Percentiles rank a stretch among this genome's conserved stretches.
These are phyloP conservation scores for Colletotrichum sp. DNA, from an alignment of 2,329 filamentous ascomycete species.

Conservation along the genomic window DNA sequence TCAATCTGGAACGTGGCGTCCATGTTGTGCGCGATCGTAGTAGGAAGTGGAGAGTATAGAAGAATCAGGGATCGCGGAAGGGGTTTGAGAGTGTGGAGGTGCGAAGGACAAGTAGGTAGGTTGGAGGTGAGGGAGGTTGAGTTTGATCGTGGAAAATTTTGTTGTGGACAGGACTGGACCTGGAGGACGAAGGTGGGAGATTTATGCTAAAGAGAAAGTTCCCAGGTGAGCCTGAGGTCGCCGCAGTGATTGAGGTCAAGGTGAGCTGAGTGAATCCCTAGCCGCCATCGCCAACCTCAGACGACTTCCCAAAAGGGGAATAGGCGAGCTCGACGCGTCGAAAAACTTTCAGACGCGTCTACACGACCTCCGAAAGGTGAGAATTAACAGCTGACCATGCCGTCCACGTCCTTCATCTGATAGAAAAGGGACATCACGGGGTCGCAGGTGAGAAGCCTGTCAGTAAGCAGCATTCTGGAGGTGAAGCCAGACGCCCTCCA, in stretches of 20 bases:
- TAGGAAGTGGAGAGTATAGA: too few relatives aligned
- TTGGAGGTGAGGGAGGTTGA: too few relatives aligned
- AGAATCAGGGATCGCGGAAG: too few relatives aligned
- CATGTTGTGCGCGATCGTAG: too few relatives aligned
- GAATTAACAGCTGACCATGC: neutral
- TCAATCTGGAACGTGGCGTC: too few relatives aligned
- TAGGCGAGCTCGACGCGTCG: neutral
- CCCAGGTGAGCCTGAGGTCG: neutral
- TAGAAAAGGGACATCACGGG: neutral
- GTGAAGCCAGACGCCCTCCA: neutral
- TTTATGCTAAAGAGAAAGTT: neutral
- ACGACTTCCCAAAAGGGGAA: neutral
- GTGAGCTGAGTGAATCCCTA: neutral
- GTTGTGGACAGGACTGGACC: too few relatives aligned
- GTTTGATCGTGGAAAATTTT: too few relatives aligned
- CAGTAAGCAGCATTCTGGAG: neutral
- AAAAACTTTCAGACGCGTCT: neutral
- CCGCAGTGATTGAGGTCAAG: neutral
- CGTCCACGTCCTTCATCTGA: neutral
- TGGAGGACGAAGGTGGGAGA: neutral
- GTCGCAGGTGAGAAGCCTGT: neutral
- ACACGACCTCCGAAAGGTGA: neutral
- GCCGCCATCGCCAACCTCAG: neutral
- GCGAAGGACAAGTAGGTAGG: too few relatives aligned
- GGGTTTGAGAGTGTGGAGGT: too few relatives aligned